phyloP scores from a whole-genome alignment of 2,329 filamentous ascomycete species.

The Taxawa tesnikishii region DNA sequence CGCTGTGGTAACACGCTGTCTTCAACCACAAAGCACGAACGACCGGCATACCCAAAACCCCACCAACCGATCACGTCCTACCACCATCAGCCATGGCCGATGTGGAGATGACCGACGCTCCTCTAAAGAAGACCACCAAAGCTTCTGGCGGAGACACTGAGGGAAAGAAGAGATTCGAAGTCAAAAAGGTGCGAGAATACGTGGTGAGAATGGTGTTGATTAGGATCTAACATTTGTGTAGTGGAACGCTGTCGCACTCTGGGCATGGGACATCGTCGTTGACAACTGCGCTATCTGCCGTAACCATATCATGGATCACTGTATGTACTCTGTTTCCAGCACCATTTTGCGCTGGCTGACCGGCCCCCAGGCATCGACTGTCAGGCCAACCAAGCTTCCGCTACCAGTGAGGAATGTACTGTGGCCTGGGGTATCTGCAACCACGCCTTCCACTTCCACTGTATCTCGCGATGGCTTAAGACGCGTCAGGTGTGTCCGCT shows the following conservation, averaged over 20 bases:
- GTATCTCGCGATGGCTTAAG: slow-evolving; percentile 97
- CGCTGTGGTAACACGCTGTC: too few species aligned
- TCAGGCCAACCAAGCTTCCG: slow-evolving; percentile 95
- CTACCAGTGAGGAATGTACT: slow-evolving; percentile 94
- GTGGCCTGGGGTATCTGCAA: slow-evolving; percentile 99
- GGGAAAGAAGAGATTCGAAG: slow-evolving; percentile 90
- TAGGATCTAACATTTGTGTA: slow-evolving; percentile 52
- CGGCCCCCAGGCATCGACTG: slow-evolving; percentile 70
- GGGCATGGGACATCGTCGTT: slow-evolving; percentile 99
- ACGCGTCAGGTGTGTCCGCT: slow-evolving; percentile 96
- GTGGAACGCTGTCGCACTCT: slow-evolving; percentile 98
- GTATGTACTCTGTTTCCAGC: slow-evolving; percentile 36
- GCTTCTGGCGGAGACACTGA: slow-evolving; percentile 44
- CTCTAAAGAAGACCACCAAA: slow-evolving; percentile 40
- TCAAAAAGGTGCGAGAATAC: slow-evolving; percentile 69
- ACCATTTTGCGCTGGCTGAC: not conserved
- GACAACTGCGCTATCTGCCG: slow-evolving; percentile 99
- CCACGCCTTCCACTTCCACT: slow-evolving; percentile 99
- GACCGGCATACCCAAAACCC: too few species aligned
- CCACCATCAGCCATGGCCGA: slow-evolving; percentile 63
- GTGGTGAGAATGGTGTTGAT: slow-evolving; percentile 5
- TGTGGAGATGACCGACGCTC: slow-evolving; percentile 88
- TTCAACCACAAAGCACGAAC: too few species aligned
- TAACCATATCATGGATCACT: slow-evolving; percentile 99
- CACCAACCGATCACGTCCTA: too few species aligned